These are phyloP conservation scores for Coniochaeta sp. DNA, from an alignment of 2,329 filamentous ascomycete genomes.

Conservation along the genomic window DNA sequence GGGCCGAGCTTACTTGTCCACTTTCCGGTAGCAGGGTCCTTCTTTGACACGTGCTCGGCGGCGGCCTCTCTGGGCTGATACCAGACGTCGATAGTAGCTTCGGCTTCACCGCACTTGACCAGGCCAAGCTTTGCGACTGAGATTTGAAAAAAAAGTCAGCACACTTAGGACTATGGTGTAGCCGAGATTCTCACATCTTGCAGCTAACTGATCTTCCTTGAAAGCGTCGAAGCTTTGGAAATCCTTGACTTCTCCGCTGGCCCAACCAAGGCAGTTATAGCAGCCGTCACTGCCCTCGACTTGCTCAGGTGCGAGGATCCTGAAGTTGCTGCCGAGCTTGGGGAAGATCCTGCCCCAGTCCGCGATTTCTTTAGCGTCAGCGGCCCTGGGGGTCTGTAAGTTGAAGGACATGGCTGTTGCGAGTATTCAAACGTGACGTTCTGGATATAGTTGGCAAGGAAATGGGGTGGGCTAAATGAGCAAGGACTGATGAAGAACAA, in stretches of 20 bases:
- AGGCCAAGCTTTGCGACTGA: neutral
- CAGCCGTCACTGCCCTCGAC: neutral
- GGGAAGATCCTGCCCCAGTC: neutral
- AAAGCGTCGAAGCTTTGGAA: neutral
- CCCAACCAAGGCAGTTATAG: neutral
- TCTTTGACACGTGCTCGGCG: neutral
- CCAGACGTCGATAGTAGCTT: neutral
- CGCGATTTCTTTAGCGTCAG: neutral
- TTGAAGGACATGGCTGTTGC: neutral
- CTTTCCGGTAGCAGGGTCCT: neutral
- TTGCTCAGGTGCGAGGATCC: neutral
- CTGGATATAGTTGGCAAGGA: neutral
- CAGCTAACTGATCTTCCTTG: neutral
- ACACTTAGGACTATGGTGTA: neutral
- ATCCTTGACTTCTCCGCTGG: neutral
- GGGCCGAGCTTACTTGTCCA: neutral
- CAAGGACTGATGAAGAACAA: too few relatives aligned
- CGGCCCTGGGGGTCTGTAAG: neutral
- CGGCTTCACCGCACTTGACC: neutral
- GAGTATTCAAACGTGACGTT: neutral
- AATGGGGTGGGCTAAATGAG: neutral
- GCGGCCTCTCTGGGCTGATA: neutral
- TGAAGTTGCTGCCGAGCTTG: neutral
- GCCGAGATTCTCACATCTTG: neutral
- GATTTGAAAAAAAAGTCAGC: neutral